Evolutionary conservation across 257 asterid genomes (phyloP), one percentile per base, ranked within the genome.

Genomic region (Datura wrightii): DNA sequence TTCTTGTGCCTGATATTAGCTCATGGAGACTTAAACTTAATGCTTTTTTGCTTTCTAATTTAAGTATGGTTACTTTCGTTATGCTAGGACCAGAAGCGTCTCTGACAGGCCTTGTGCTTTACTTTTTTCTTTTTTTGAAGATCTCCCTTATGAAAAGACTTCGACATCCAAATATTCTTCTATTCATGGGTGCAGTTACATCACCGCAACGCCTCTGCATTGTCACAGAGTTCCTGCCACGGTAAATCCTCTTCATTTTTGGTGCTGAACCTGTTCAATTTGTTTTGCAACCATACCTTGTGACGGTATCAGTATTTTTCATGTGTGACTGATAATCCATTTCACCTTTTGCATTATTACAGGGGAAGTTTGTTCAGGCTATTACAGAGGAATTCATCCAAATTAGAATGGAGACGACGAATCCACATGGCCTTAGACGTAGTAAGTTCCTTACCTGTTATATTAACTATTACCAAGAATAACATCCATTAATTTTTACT

Each of bases 141-240:
- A 98, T 96, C 53, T 92, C 97, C 62, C 97, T 94, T 46, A 96
- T 96, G 98, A 96, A 93, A 90, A 90, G 94, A 88, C 93, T 94
- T 74, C 94, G 98, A 74, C 99, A 96, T 87, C 99, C 99, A 79
- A 94, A 94, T 93, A 91, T 96, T 89, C 95, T 96, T 84, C 92
- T 96, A 74, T 96, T 96, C 89, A 96, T 94, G 98, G 99, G 98
- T 76, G 99, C 98, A n/a, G 98, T 96, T 79, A 94, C 97, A 86
- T 96, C 97, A 48, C 97, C 95, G 53, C 87, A 94, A 79, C 97
- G 93, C 31, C 97, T 96, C 88, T 91, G 99, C 89, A 96, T 96
- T 87, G 97, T 96, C 36, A 96, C 98, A 2, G 99, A 96, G 94
- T 96, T 94, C 90, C 98, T 96, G 89, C 98, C 99, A 67, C 98